Conservation (phyloP, 345 rosid genomes). For the Acer negundo region DNA sequence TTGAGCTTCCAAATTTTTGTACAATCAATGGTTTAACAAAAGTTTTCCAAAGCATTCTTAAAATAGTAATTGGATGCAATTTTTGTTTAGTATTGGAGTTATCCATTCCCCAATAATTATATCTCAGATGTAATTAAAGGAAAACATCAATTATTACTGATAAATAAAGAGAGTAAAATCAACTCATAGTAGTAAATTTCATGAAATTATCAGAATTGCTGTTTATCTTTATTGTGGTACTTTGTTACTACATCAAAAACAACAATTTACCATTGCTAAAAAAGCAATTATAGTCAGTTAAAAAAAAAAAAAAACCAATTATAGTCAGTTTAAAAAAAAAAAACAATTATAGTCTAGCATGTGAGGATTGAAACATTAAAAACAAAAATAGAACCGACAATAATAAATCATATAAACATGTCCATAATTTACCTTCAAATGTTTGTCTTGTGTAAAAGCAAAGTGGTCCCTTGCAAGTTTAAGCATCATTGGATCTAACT, state of each 20-base stretch:
- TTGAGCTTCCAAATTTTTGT: background rate
- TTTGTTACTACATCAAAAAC: background rate
- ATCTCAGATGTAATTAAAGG: background rate
- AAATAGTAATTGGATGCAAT: background rate
- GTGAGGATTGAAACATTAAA: background rate
- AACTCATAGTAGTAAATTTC: background rate
- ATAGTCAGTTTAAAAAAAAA: background rate
- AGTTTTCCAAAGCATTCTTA: slow-evolving; percentile 14
- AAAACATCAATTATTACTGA: background rate
- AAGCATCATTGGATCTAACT: slow-evolving; percentile 70
- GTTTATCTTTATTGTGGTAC: background rate
- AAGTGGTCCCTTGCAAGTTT: slow-evolving; percentile 69
- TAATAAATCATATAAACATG: background rate
- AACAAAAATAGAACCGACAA: background rate
- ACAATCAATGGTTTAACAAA: background rate
- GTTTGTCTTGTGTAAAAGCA: slow-evolving; percentile 56
- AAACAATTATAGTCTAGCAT: background rate
- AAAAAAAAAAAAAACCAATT: background rate
- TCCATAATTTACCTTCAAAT: slow-evolving; percentile 59
- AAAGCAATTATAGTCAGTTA: background rate
- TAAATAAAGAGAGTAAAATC: background rate
- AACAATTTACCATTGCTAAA: background rate
- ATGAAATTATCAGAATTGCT: background rate
- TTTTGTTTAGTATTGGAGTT: background rate
- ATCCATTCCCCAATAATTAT: background rate